These are phyloP conservation scores for Lentinula raphanica DNA, from an alignment of 768 basidiomycete genomes.

Conservation along the genomic window DNA sequence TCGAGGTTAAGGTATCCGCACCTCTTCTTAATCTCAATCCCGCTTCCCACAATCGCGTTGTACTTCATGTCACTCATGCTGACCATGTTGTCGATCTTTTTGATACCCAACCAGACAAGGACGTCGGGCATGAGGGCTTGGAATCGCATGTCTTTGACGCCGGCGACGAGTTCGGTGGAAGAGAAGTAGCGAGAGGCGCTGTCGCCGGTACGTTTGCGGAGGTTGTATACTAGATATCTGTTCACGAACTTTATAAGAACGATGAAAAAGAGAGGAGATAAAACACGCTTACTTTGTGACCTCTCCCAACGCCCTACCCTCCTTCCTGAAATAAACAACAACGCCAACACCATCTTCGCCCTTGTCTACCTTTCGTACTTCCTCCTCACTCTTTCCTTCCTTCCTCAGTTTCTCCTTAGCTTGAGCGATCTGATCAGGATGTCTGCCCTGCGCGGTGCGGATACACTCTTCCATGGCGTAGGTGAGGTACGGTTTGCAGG, in stretches of 20 bases:
- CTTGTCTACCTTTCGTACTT: slow-evolving; percentile 31
- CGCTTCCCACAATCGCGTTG: slow-evolving; percentile 85
- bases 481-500: slow-evolving; percentile 80
- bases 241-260: not conserved
- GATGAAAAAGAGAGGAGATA: not conserved
- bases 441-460: slow-evolving; percentile 2
- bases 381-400: not conserved
- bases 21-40: slow-evolving; percentile 73
- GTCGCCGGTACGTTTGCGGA: slow-evolving; percentile 92
- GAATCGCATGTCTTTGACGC: slow-evolving; percentile 96
- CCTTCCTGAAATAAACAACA: slow-evolving; percentile 92
- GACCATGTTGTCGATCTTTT: slow-evolving; percentile 84
- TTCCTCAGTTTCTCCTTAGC: not conserved
- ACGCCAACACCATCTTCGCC: slow-evolving; percentile 76
- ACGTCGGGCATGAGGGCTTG: slow-evolving; percentile 93
- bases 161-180: slow-evolving; percentile 88
- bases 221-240: slow-evolving; percentile 92
- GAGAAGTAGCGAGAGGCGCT: slow-evolving; percentile 92
- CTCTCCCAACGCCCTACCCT: slow-evolving; percentile 89
- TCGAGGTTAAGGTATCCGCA: slow-evolving; percentile 49
- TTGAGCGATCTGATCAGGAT: not conserved
- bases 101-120: slow-evolving; percentile 90
- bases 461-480: slow-evolving; percentile 95
- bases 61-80: slow-evolving; percentile 94
- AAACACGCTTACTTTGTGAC: slow-evolving; percentile 67